A percentile compares a stretch with the other conserved stretches of the same genome.
These are phyloP conservation scores for Musa balbisiana DNA, from an alignment of 202 grass and related monocot species.

Conservation along the genomic window DNA sequence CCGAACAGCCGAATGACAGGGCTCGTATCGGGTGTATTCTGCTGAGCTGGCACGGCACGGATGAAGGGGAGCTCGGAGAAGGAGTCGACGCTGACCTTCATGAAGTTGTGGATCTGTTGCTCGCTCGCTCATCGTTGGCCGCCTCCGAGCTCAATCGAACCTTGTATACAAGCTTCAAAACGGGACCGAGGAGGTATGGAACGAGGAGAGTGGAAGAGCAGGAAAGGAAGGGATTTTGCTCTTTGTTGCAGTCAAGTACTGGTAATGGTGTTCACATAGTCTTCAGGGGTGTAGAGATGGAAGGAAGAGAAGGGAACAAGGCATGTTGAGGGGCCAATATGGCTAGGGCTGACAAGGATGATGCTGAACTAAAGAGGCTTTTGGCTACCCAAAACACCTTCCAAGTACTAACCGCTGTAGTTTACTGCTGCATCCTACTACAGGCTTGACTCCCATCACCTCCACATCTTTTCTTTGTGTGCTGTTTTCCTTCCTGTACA, in stretches of 20 bases:
- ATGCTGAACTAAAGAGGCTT: neutral
- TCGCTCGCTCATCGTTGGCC: slow-evolving; percentile 16
- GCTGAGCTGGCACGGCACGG: slow-evolving; percentile 15
- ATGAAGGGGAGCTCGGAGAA: slow-evolving; percentile 68
- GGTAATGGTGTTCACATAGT: no score
- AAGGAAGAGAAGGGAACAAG: neutral
- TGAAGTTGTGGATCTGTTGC: slow-evolving; percentile 12
- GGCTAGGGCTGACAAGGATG: neutral
- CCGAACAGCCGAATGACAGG: slow-evolving; percentile 71
- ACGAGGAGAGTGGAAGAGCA: no score
- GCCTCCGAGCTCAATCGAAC: neutral
- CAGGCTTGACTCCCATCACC: neutral
- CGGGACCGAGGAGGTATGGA: no score
- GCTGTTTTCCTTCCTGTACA: neutral
- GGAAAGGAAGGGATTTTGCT: neutral
- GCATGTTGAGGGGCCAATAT: neutral
- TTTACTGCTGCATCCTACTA: neutral
- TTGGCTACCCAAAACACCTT: no score
- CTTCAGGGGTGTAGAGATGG: neutral
- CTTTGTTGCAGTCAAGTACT: no score
- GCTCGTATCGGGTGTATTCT: slow-evolving; percentile 1
- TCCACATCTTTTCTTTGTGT: neutral
- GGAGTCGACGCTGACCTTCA: slow-evolving; percentile 38
- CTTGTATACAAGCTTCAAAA: no score
- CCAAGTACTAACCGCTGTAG: no score